Base-by-base conservation (phyloP, 352 stramenopile genomes). In the Globisporangium paroecandrum region DNA sequence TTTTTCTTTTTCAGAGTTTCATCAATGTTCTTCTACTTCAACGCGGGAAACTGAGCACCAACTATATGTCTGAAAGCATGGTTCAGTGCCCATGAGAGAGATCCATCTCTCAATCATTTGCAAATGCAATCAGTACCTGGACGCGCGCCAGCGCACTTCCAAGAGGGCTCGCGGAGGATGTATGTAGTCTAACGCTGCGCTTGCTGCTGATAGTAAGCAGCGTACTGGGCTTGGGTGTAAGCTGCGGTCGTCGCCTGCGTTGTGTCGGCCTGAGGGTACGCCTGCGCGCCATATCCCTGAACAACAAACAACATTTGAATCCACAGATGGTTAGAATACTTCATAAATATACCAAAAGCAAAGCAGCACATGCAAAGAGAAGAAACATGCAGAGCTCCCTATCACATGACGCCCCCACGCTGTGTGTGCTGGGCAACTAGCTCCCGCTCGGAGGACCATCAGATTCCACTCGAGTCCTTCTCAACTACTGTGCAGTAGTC, bases 141-240 rank as follows among this genome's bases (percentile, higher is more conserved):
- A 13, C 18, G 25, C 38, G 7, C 29, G 20, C 3, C 20, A 20
- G 8, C 6, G 29, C 55, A 46, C 29, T 24, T 61, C 55, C 38
- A 61, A 43, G 29, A 49, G 49, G 24, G 41, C 32, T 9, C 13
- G 22, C 47, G 4, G 34, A 46, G 38, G 12, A 13, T 59, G 24
- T 0, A 34, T 46, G 41, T 29, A 34, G n/a, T 66, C 51, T 68
- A 61, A 64, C 51, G 47, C 29, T 74, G 58, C 34, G 36, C 58
- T 57, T 73, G 56, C 58, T 83, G 77, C 68, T 91, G 80, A 57
- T 90, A 92, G 72, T 90, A 90, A 27, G 73, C 83, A 51, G 81
- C 74, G 70, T 90, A 89, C 73, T 89, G 81, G 22, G 80, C 77
- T 70, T 85, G 77, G 10, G 78, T 74, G 64, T 87, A 89, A 20